These are phyloP conservation scores for Rhizopus delemar DNA, from an alignment of 371 early-diverging fungal species.

Conservation along the genomic window DNA sequence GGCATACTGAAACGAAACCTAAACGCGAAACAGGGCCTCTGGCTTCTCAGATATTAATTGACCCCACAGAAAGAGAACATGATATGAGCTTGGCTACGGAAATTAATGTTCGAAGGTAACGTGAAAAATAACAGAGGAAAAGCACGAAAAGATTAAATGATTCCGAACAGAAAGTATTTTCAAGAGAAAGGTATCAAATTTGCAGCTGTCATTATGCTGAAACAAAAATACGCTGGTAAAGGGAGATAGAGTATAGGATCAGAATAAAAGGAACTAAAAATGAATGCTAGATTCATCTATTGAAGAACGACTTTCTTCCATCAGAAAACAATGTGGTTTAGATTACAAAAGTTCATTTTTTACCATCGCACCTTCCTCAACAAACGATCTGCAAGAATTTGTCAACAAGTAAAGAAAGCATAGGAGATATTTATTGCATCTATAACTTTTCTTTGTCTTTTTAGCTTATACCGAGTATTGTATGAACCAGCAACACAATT, in stretches of 20 bases:
- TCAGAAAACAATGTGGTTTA: conserved; percentile 67
- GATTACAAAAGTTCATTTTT: conserved; percentile 68
- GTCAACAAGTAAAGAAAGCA: conserved; percentile 56
- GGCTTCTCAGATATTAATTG: conserved; percentile 49
- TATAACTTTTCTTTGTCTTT: not conserved
- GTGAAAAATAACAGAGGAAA: not conserved
- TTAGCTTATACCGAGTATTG: conserved; percentile 65
- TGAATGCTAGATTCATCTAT: conserved; percentile 49
- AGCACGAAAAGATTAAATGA: not conserved
- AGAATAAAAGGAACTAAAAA: not conserved
- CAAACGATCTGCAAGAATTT: conserved; percentile 64
- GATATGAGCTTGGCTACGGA: conserved; percentile 64
- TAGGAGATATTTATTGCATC: not conserved
- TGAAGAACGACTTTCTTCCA: conserved; percentile 64
- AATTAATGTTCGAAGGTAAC: conserved; percentile 67
- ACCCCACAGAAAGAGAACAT: conserved; percentile 60
- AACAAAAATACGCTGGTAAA: conserved; percentile 56
- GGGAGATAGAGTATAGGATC: not conserved
- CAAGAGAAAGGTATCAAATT: conserved; percentile 74
- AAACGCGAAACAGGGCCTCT: conserved; percentile 59
- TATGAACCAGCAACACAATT: conserved; percentile 70
- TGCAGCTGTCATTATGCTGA: conserved; percentile 68
- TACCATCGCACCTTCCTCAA: conserved; percentile 54
- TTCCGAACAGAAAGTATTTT: conserved; percentile 54
- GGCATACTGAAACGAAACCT: conserved; percentile 31